Evolutionary conservation across 495 filamentous ascomycete genomes (phyloP).

Genomic region (Aspergillus diversus): DNA sequence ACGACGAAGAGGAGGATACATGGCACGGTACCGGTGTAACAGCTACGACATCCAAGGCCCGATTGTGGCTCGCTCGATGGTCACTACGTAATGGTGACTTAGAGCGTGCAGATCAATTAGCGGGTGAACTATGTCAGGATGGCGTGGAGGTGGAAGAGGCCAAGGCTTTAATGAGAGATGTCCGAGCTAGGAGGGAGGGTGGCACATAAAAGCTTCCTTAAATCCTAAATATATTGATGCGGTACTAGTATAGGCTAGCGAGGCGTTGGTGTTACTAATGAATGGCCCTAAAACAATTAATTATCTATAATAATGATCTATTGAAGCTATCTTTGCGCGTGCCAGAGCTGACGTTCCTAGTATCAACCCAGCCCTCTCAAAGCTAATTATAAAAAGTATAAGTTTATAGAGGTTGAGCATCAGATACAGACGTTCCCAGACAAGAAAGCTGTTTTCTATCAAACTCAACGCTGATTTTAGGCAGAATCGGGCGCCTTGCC

Average conservation of each 20-base stretch:
- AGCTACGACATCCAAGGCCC: conserved; percentile 82
- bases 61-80: conserved; percentile 90
- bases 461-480: conserved; percentile 14
- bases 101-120: conserved; percentile 74
- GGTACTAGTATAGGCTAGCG: conserved; percentile 1
- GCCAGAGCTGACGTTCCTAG: no score
- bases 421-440: background rate
- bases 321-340: no score
- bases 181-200: conserved; percentile 76
- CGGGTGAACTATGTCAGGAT: conserved; percentile 91
- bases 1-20: conserved; percentile 43
- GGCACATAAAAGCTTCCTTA: conserved; percentile 16
- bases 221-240: background rate
- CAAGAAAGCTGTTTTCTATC: conserved; percentile 9
- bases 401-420: background rate
- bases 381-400: no score
- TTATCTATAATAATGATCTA: background rate
- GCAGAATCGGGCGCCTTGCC: background rate
- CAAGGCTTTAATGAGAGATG: conserved; percentile 89
- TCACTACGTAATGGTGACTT: conserved; percentile 76
- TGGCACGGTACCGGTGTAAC: conserved; percentile 75
- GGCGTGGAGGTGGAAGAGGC: conserved; percentile 98
- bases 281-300: background rate
- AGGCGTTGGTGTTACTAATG: conserved; percentile 10
- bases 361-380: no score